A percentile compares a stretch with the other conserved stretches of the same genome.
These are phyloP conservation scores for Pseudocercospora ulei DNA, from an alignment of 2,329 filamentous ascomycete species.

Conservation along the genomic window DNA sequence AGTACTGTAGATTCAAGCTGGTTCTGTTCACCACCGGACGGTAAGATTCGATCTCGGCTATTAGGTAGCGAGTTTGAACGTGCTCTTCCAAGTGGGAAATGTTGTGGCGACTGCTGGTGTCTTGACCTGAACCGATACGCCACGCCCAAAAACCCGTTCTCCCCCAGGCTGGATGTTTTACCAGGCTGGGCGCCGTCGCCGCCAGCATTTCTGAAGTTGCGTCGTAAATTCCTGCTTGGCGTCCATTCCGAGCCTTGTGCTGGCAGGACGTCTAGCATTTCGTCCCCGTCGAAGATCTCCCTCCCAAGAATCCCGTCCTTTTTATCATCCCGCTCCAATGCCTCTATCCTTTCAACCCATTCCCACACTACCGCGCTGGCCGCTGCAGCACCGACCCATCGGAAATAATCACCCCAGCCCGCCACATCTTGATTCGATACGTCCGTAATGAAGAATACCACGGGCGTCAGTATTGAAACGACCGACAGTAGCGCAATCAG, in stretches of 20 bases:
- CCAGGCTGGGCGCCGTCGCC: constrained; percentile 30
- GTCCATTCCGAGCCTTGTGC: constrained; percentile 49
- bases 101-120: constrained; percentile 23
- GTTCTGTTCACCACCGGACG: constrained; percentile 3
- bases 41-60: constrained; percentile 9
- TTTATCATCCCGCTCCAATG: constrained; percentile 81
- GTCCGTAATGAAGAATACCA: constrained; percentile 88
- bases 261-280: constrained; percentile 66
- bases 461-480: constrained; percentile 72
- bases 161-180: constrained; percentile 24
- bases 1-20: constrained; percentile 8
- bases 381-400: constrained; percentile 90
- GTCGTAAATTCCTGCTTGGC: constrained; percentile 35
- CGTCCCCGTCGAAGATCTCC: constrained; percentile 87
- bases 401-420: constrained; percentile 88
- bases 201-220: constrained; percentile 28
- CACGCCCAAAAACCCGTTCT: constrained; percentile 25
- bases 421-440: constrained; percentile 76
- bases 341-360: constrained; percentile 92
- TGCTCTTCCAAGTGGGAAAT: constrained; percentile 32
- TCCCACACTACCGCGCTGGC: constrained; percentile 97
- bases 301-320: constrained; percentile 85
- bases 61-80: constrained; percentile 25
- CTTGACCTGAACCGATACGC: constrained; percentile 26
- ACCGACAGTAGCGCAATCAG: constrained; percentile 70